Evolutionary conservation across 2,329 filamentous ascomycete genomes (phyloP), one percentile per base, ranked within the genome.

Genomic region (Trichophyton benhamiae): DNA sequence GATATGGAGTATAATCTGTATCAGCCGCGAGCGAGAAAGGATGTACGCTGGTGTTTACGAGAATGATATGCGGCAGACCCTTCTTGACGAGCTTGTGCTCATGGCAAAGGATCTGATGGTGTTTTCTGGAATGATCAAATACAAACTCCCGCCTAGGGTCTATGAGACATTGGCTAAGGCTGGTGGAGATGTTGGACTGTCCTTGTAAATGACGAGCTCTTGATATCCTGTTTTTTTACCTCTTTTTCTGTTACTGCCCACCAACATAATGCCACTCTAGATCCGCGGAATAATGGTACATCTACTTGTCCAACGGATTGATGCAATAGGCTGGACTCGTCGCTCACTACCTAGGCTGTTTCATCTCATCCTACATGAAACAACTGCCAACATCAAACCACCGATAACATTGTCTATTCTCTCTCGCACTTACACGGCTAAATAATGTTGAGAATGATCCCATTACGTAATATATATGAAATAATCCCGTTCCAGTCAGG

Each of bases 1-100:
- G 65, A 87, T 96, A 77, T 97, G 94, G 94, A 90, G 90, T 58
- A 89, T 99, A 66, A 82, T 87, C 48, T 91, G 88, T 76, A 95
- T 91, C 74, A 86, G 87, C 58, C 83, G 85, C 61, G 87, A 96
- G 74, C 83, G 89, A 64, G 86, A 88, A 67, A 79, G 85, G 64
- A 80, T 95, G 55, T 81, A 82, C 61, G 82, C 80, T 62, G 85
- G 86, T 30, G 83, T 87, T 67, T 96, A 87, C 73, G 90, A 87
- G 67, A 77, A 74, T 62, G 74, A 76, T 59, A 75, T 75, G 62
- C 71, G 74, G 55, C 72, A 75, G 62, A 70, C 70, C 17, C 66
- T 90, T 75, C 84, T 87, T 59, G 84, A 87, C 62, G 81, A 87
- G 68, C 78, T 95, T 69, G 83, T 87, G 76, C 84, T 87, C 72